Percentiles rank a stretch among this genome's conserved stretches.
Conservation (phyloP, 495 filamentous ascomycete genomes). For the Parachaetomium inaequale region DNA sequence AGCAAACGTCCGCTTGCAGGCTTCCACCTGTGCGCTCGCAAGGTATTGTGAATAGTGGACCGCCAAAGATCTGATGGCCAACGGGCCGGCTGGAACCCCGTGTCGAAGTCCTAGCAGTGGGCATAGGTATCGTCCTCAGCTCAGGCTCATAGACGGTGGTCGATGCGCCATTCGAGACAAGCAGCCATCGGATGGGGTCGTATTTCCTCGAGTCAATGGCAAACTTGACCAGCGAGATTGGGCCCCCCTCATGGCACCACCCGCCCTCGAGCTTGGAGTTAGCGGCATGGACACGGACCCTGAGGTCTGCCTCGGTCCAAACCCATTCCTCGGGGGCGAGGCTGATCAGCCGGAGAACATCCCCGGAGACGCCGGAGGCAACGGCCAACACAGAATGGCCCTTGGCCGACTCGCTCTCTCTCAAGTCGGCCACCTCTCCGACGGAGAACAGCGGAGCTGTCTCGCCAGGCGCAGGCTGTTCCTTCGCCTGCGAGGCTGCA, state of each 20-base stretch:
- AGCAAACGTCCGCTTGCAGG: slow-evolving; percentile 67
- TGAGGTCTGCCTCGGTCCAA: slow-evolving; percentile 45
- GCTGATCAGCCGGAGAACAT: slow-evolving; percentile 49
- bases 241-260: slow-evolving; percentile 44
- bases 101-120: neutral
- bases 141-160: slow-evolving; percentile 61
- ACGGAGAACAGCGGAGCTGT: slow-evolving; percentile 32
- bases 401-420: slow-evolving; percentile 13
- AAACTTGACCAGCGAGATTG: slow-evolving; percentile 67
- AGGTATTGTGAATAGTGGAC: slow-evolving; percentile 56
- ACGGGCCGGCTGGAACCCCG: neutral
- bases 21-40: slow-evolving; percentile 52
- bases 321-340: slow-evolving; percentile 41
- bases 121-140: slow-evolving; percentile 28
- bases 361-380: slow-evolving; percentile 48
- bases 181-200: slow-evolving; percentile 54
- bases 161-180: slow-evolving; percentile 55
- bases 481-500: slow-evolving; percentile 1
- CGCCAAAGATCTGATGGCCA: slow-evolving; percentile 51
- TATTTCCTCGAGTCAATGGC: slow-evolving; percentile 47
- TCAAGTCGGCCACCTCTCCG: slow-evolving; percentile 39
- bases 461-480: neutral
- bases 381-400: slow-evolving; percentile 44
- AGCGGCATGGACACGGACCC: slow-evolving; percentile 34
- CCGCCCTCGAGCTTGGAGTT: slow-evolving; percentile 36